Percentiles rank a stretch among this genome's conserved stretches.
Conservation (phyloP, 2,329 filamentous ascomycete species). For the Cylindrodendrum hubeiense region DNA sequence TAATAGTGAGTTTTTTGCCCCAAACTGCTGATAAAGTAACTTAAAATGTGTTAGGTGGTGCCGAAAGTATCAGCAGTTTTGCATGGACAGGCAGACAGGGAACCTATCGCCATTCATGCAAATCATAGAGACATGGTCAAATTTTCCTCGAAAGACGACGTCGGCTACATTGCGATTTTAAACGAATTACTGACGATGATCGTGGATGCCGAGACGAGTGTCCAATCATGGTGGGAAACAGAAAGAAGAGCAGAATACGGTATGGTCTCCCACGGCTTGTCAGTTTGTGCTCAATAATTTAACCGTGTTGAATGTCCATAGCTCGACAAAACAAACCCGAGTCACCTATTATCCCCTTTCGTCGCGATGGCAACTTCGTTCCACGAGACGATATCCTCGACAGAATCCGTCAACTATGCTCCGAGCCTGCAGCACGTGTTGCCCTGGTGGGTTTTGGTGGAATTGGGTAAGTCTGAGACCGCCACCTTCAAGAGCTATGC, state of each 20-base stretch:
- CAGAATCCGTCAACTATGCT: constrained; percentile 36
- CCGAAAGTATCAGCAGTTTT: constrained; percentile 4
- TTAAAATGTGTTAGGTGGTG: no score
- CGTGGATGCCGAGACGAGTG: not conserved
- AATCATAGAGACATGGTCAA: constrained; percentile 18
- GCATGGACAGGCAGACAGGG: constrained; percentile 8
- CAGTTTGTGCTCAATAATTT: not conserved
- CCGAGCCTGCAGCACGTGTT: constrained; percentile 36
- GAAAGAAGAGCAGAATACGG: constrained; percentile 1
- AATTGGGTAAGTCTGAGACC: constrained; percentile 37
- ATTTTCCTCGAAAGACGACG: constrained; percentile 4
- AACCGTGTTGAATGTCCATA: no score
- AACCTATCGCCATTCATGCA: constrained; percentile 8
- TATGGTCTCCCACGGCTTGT: not conserved
- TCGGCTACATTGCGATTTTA: constrained; percentile 1
- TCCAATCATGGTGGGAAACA: constrained; percentile 10
- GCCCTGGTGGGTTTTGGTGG: constrained; percentile 50
- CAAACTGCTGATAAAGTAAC: no score
- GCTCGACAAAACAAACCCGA: not conserved
- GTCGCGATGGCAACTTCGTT: constrained; percentile 47
- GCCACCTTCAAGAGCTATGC: constrained; percentile 38
- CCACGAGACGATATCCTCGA: constrained; percentile 41
- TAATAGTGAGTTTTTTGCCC: no score
- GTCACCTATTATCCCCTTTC: constrained; percentile 40
- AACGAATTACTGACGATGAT: constrained; percentile 1